phyloP scores from a whole-genome alignment of 805 yeast genomes.

The Sugiyamaella chiloensis region DNA sequence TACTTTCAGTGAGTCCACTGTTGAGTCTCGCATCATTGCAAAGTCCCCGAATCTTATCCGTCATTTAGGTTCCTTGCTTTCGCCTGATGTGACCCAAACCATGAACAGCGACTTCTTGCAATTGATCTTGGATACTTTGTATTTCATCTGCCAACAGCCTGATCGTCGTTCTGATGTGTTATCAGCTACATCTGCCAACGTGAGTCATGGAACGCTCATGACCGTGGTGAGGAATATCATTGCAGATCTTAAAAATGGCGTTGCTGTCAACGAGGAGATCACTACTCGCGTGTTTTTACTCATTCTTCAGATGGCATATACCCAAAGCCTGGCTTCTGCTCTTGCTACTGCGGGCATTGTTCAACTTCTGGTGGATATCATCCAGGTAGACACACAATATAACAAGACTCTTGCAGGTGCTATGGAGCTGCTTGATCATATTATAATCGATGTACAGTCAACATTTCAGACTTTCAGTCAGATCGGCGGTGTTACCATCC shows the following conservation, averaged over 20 bases:
- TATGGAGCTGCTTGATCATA: slow-evolving; percentile 50
- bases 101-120: slow-evolving; percentile 53
- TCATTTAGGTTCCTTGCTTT: slow-evolving; percentile 67
- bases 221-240: slow-evolving; percentile 66
- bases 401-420: slow-evolving; percentile 63
- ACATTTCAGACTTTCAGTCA: slow-evolving; percentile 60
- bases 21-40: slow-evolving; percentile 65
- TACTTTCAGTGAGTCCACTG: slow-evolving; percentile 52
- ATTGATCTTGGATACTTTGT: slow-evolving; percentile 64
- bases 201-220: slow-evolving; percentile 77
- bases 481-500: slow-evolving; percentile 58
- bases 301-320: slow-evolving; percentile 52
- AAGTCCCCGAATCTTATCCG: slow-evolving; percentile 68
- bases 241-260: slow-evolving; percentile 45
- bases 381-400: slow-evolving; percentile 49
- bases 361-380: slow-evolving; percentile 58
- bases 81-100: slow-evolving; percentile 46
- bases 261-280: slow-evolving; percentile 46
- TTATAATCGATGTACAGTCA: slow-evolving; percentile 38
- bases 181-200: slow-evolving; percentile 77
- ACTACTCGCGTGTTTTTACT: slow-evolving; percentile 53
- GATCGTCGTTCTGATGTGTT: slow-evolving; percentile 75
- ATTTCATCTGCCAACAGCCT: slow-evolving; percentile 62
- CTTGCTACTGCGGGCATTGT: slow-evolving; percentile 75
- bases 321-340: slow-evolving; percentile 37